Evolutionary conservation across 2,329 filamentous ascomycete genomes (phyloP).

Genomic region (Trichoderma polysporum): DNA sequence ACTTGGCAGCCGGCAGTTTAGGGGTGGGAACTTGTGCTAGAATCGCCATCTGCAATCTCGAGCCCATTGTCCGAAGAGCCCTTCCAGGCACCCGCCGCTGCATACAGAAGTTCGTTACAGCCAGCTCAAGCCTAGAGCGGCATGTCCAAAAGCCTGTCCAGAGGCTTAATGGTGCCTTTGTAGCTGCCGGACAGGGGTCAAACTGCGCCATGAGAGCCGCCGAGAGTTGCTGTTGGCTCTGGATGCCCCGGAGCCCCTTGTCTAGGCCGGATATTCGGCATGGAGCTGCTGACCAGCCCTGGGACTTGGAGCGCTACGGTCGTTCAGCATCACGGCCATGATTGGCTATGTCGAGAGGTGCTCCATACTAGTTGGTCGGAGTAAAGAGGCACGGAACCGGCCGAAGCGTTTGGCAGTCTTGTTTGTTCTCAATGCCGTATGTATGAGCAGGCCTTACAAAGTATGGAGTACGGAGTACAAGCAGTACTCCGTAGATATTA

Average conservation of each 20-base stretch:
- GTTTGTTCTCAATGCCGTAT: background rate
- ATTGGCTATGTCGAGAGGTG: background rate
- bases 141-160: conserved; percentile 3
- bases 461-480: background rate
- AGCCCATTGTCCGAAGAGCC: background rate
- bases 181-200: background rate
- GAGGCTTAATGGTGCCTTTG: background rate
- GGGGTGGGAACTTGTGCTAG: conserved; percentile 13
- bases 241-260: background rate
- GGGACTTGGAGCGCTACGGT: background rate
- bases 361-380: background rate
- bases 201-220: background rate
- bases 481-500: background rate
- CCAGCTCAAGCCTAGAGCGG: conserved; percentile 15
- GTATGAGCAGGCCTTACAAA: background rate
- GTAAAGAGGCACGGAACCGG: background rate
- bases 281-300: conserved; percentile 1
- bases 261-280: conserved; percentile 11
- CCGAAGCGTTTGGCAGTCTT: background rate
- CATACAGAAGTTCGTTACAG: conserved; percentile 13
- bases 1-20: conserved; percentile 15
- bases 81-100: background rate
- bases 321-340: background rate
- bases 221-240: too few species aligned
- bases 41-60: conserved; percentile 10